Evolutionary conservation across 345 rosid genomes (phyloP).

Genomic region (Gossypium rotundifolium): DNA sequence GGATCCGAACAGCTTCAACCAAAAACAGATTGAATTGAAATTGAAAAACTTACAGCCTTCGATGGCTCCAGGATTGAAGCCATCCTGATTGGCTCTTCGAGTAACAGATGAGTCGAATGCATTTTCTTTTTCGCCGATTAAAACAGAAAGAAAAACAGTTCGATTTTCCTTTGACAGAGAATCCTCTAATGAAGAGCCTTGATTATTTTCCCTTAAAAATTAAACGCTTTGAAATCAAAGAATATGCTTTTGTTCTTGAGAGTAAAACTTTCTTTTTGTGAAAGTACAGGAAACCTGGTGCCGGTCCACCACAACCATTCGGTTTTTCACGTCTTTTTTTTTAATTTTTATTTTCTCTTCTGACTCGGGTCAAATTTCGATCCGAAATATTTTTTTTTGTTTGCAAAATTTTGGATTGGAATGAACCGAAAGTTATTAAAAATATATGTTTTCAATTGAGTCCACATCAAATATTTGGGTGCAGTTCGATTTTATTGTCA

Average conservation of each 20-base stretch:
- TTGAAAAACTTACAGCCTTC: constrained; percentile 51
- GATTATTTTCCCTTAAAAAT: too few species aligned
- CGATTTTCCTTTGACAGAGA: background rate
- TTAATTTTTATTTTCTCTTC: too few species aligned
- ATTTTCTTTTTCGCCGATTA: constrained; percentile 29
- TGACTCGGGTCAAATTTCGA: too few species aligned
- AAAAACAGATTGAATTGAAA: constrained; percentile 1
- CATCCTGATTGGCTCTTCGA: constrained; percentile 99
- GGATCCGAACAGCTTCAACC: background rate
- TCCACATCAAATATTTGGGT: too few species aligned
- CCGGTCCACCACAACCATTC: background rate
- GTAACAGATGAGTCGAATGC: constrained; percentile 93
- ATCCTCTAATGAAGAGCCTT: background rate
- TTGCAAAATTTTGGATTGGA: too few species aligned
- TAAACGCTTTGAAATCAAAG: constrained; percentile 6
- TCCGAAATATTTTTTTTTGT: background rate
- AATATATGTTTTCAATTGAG: too few species aligned
- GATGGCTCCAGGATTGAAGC: constrained; percentile 96
- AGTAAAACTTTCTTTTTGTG: background rate
- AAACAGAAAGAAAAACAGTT: constrained; percentile 1
- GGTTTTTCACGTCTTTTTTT: background rate
- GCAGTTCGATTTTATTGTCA: too few species aligned
- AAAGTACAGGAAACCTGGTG: background rate
- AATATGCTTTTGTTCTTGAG: constrained; percentile 7
- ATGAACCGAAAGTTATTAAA: too few species aligned